Percentiles rank a stretch among this genome's conserved stretches.
Evolutionary conservation across 371 early-diverging fungal genomes (phyloP).

Genomic region (Actinomortierella wolfii): DNA sequence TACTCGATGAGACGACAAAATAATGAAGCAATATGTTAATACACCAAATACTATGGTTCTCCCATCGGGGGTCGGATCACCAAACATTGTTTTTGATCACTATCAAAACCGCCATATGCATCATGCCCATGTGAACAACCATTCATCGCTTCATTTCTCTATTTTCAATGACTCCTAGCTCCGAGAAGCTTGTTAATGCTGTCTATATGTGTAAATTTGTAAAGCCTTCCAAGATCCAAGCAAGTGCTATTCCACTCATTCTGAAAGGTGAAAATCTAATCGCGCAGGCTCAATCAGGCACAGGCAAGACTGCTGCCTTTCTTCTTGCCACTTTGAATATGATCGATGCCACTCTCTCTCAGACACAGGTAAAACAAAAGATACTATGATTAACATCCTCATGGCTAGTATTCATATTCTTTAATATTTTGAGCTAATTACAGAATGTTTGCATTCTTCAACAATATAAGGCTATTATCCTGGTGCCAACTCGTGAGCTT

Average conservation of each 20-base stretch:
- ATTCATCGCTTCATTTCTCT: too few relatives aligned
- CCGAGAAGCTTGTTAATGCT: conserved; percentile 81
- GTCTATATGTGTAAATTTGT: conserved; percentile 88
- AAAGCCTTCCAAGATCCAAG: conserved; percentile 95
- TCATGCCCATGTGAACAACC: neutral
- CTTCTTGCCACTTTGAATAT: conserved; percentile 80
- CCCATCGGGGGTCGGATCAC: neutral
- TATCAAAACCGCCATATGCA: neutral
- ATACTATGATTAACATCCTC: neutral
- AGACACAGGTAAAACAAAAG: conserved; percentile 13
- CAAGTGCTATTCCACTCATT: conserved; percentile 90
- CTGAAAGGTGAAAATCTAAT: conserved; percentile 62
- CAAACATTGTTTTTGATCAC: neutral
- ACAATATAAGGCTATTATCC: conserved; percentile 71
- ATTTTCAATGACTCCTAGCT: conserved; percentile 21
- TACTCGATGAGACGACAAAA: neutral
- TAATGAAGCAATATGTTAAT: neutral
- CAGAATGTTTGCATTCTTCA: neutral
- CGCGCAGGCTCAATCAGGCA: conserved; percentile 69
- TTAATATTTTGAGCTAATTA: neutral
- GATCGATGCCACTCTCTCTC: conserved; percentile 53
- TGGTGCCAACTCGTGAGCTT: conserved; percentile 97
- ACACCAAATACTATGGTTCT: neutral
- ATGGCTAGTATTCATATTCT: neutral
- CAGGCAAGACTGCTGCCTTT: conserved; percentile 97